Percentiles rank a stretch among this genome's conserved stretches.
phyloP scores from a whole-genome alignment of 345 rosid species.

The Linum trigynum region DNA sequence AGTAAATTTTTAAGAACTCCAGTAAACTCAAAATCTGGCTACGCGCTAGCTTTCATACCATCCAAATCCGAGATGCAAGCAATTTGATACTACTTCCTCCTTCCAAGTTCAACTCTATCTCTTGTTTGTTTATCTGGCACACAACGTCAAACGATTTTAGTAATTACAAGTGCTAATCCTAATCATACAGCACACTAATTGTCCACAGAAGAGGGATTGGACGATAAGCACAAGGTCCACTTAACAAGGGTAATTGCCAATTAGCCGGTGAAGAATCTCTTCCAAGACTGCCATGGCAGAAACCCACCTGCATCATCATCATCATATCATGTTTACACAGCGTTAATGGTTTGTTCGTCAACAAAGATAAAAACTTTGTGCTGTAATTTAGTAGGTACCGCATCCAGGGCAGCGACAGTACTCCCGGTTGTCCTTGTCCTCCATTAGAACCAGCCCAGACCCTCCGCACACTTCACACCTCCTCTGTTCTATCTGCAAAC shows the following conservation, averaged over 20 bases:
- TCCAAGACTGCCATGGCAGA: slow-evolving; percentile 95
- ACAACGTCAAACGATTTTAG: too few species aligned
- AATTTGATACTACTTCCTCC: too few species aligned
- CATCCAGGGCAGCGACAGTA: slow-evolving; percentile 59
- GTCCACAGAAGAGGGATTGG: background rate
- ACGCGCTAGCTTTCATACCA: too few species aligned
- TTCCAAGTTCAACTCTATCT: too few species aligned
- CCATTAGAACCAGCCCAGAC: slow-evolving; percentile 56
- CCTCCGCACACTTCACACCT: slow-evolving; percentile 68
- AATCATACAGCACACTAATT: too few species aligned
- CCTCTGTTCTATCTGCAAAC: slow-evolving; percentile 59
- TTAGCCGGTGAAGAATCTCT: slow-evolving; percentile 76
- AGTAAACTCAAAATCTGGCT: too few species aligned
- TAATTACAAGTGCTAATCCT: too few species aligned
- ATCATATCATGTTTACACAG: too few species aligned
- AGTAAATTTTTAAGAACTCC: too few species aligned
- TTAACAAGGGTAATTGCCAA: background rate
- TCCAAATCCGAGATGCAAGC: too few species aligned
- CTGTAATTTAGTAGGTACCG: slow-evolving; percentile 18
- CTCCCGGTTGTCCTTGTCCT: slow-evolving; percentile 7
- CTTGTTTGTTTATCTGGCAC: too few species aligned
- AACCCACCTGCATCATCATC: slow-evolving; percentile 54
- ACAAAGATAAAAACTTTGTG: background rate
- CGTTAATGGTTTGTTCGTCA: too few species aligned
- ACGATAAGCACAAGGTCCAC: slow-evolving; percentile 15